Evolutionary conservation across 768 basidiomycete genomes (phyloP).

Genomic region (Calocera viscosa): DNA sequence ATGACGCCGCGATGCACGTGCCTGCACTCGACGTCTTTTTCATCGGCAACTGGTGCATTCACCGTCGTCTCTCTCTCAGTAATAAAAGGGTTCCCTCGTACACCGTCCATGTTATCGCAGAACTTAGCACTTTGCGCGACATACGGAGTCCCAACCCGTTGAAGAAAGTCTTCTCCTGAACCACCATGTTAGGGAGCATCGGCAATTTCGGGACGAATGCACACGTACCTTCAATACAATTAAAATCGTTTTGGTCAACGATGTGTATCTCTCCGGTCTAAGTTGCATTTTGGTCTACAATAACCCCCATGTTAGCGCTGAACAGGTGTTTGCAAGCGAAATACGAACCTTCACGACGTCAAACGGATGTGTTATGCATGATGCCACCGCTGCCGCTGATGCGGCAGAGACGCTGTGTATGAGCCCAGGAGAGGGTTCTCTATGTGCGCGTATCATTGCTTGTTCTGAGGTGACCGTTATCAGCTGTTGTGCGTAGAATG

Average conservation of each 20-base stretch:
- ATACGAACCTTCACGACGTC: constrained; percentile 74
- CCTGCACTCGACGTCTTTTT: not conserved
- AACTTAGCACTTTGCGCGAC: constrained; percentile 74
- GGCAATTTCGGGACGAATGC: not conserved
- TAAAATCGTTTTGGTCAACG: constrained; percentile 47
- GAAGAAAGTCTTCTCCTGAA: constrained; percentile 44
- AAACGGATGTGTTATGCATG: constrained; percentile 78
- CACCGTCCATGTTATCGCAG: constrained; percentile 84
- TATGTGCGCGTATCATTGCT: not conserved
- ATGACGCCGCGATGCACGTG: not conserved
- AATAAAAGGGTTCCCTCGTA: constrained; percentile 63
- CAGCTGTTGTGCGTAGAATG: not conserved
- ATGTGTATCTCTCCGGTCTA: constrained; percentile 59
- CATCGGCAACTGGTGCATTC: not conserved
- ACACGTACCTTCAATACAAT: constrained; percentile 56
- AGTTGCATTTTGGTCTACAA: constrained; percentile 83
- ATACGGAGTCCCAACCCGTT: constrained; percentile 74
- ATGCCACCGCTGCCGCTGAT: constrained; percentile 71
- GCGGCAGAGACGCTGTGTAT: constrained; percentile 27
- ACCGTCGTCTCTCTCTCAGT: constrained; percentile 21
- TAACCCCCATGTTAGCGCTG: not conserved
- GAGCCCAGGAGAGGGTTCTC: not conserved
- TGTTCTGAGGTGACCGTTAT: not conserved
- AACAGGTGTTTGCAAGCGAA: not conserved
- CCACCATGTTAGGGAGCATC: not conserved